A percentile compares a stretch with the other conserved stretches of the same genome.
These are phyloP conservation scores for Diplosphaera chodatii DNA, from an alignment of 139 green algal species.

Conservation along the genomic window DNA sequence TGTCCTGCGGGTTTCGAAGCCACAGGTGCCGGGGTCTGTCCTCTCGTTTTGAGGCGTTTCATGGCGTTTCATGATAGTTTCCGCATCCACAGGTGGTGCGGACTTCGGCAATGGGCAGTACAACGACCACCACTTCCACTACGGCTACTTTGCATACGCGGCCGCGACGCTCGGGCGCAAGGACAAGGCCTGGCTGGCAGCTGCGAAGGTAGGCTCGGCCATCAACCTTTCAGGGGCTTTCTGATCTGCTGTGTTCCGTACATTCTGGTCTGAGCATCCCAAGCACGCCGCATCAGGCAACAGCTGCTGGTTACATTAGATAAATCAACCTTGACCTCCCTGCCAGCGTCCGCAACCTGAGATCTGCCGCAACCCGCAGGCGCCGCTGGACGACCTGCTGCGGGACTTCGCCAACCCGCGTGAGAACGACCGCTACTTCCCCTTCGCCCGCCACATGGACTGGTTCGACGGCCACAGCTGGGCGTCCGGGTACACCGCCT, in stretches of 20 bases:
- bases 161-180: conserved; percentile 20
- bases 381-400: conserved; percentile 10
- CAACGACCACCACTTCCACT: conserved; percentile 52
- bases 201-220: background rate
- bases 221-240: too few relatives aligned
- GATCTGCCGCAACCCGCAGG: too few relatives aligned
- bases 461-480: conserved; percentile 34
- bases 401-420: conserved; percentile 29
- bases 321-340: too few relatives aligned
- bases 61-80: too few relatives aligned
- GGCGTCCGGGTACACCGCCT: conserved; percentile 25
- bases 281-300: too few relatives aligned
- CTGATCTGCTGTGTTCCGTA: too few relatives aligned
- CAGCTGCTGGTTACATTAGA: too few relatives aligned
- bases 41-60: too few relatives aligned
- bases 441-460: conserved; percentile 30
- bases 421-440: conserved; percentile 25
- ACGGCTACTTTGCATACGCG: conserved; percentile 43
- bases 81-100: background rate
- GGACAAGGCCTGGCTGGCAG: conserved; percentile 18
- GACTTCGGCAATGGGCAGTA: conserved; percentile 31
- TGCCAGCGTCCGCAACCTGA: too few relatives aligned
- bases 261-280: too few relatives aligned
- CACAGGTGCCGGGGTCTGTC: too few relatives aligned
- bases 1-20: too few relatives aligned